Evolutionary conservation across 2,329 filamentous ascomycete genomes (phyloP).

Genomic region (Colletotrichum sp.): DNA sequence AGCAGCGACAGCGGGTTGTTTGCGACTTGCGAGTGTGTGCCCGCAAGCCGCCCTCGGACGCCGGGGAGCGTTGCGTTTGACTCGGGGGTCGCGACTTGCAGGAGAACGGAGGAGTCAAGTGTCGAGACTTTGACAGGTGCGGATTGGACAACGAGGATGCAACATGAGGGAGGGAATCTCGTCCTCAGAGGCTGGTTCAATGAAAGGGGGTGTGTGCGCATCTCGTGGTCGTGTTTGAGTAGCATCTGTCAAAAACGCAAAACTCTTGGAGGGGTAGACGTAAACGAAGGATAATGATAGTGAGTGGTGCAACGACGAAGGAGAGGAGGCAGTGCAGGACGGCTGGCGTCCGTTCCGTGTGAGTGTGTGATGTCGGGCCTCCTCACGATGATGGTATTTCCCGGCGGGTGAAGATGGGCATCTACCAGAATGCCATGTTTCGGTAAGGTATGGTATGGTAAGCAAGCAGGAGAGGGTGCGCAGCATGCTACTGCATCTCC

Average conservation of each 20-base stretch:
- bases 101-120: neutral
- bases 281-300: neutral
- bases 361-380: neutral
- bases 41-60: neutral
- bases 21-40: neutral
- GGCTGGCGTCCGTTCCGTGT: slow-evolving; percentile 9
- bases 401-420: slow-evolving; percentile 7
- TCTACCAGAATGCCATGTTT: slow-evolving; percentile 18
- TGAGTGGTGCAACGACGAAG: neutral
- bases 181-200: neutral
- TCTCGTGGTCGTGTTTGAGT: neutral
- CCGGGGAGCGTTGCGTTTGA: neutral
- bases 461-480: neutral
- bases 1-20: neutral
- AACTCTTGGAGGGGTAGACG: neutral
- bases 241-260: neutral
- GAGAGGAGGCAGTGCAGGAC: slow-evolving; percentile 5
- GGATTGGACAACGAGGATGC: neutral
- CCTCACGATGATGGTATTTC: slow-evolving; percentile 11
- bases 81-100: neutral
- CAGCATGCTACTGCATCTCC: neutral
- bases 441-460: neutral
- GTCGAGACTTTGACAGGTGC: neutral
- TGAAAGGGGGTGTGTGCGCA: neutral
- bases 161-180: neutral